phyloP scores from a whole-genome alignment of 2,329 filamentous ascomycete species.

The Epichloe glyceriae region DNA sequence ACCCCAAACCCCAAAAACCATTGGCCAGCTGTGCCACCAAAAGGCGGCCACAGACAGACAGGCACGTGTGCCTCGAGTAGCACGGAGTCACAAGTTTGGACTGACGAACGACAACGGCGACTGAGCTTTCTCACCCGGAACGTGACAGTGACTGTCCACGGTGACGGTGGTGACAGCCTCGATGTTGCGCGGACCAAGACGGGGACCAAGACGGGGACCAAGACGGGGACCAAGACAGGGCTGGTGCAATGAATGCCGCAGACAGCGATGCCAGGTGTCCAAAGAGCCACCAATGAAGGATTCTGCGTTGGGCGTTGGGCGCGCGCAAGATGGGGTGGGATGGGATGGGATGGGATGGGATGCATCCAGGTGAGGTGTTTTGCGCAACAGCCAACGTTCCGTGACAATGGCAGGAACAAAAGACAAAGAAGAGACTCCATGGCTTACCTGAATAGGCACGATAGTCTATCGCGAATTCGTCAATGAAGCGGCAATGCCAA shows the following conservation, averaged over 20 bases:
- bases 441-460: not conserved
- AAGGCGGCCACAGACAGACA: not conserved
- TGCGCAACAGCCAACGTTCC: not conserved
- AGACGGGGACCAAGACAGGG: too few species aligned
- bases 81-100: not conserved
- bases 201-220: too few species aligned
- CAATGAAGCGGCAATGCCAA: not conserved
- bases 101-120: not conserved
- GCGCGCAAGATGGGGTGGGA: too few species aligned
- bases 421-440: not conserved
- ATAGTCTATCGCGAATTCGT: not conserved
- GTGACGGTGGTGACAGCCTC: too few species aligned
- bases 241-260: too few species aligned
- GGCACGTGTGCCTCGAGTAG: slow-evolving; percentile 2
- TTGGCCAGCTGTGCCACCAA: slow-evolving; percentile 1
- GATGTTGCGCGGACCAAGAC: too few species aligned
- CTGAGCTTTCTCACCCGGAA: not conserved
- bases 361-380: not conserved
- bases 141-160: too few species aligned
- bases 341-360: too few species aligned
- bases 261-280: too few species aligned
- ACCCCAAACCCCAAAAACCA: too few species aligned
- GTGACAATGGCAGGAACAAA: not conserved
- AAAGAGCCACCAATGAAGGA: too few species aligned
- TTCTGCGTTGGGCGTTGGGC: too few species aligned